A percentile compares a stretch with the other conserved stretches of the same genome.
phyloP scores from a whole-genome alignment of 208 protist genomes.

The Ichthyophonus hoferi region DNA sequence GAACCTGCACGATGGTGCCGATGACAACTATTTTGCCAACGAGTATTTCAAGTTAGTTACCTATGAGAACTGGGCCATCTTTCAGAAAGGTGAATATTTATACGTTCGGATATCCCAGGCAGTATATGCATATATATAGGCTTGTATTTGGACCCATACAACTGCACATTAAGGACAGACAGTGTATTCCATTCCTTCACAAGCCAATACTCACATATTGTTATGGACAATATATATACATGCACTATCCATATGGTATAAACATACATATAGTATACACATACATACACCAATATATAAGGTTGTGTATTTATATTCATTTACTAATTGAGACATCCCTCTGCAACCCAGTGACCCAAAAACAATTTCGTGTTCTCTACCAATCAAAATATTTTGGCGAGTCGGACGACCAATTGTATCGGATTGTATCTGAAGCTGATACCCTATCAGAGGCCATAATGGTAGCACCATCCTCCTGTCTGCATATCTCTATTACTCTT shows the following conservation, averaged over 20 bases:
- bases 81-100: slow-evolving; percentile 1
- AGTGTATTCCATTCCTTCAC: not conserved
- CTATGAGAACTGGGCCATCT: slow-evolving; percentile 3
- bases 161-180: not conserved
- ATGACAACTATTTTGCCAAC: slow-evolving; percentile 1
- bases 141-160: not conserved
- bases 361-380: slow-evolving; percentile 14
- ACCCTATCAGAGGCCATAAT: not conserved
- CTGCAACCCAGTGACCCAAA: not conserved
- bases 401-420: slow-evolving; percentile 6
- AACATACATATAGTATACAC: not conserved
- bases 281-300: not conserved
- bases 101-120: no score
- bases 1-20: no score
- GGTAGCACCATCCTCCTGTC: not conserved
- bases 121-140: not conserved
- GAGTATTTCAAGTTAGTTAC: not conserved
- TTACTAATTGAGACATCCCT: not conserved
- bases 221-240: not conserved
- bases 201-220: not conserved
- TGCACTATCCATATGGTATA: not conserved
- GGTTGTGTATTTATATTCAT: not conserved
- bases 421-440: not conserved
- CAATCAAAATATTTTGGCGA: slow-evolving; percentile 4
- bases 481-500: not conserved